Evolutionary conservation across 108 stramenopile genomes (phyloP).

Genomic region (Parietichytrium sp.): DNA sequence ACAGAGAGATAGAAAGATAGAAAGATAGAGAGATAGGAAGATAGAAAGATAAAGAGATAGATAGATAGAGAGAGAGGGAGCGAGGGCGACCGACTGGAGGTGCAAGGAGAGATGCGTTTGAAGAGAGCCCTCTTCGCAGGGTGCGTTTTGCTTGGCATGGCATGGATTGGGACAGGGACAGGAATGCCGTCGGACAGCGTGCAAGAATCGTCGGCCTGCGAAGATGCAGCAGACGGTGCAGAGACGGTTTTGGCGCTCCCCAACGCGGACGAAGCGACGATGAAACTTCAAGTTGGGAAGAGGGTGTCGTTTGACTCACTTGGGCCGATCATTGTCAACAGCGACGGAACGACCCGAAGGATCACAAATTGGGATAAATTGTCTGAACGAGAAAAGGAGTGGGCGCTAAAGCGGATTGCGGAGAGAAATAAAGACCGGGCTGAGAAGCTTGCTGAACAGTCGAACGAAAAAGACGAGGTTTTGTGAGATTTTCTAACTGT

Average conservation of each 20-base stretch:
- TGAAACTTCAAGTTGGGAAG: not conserved
- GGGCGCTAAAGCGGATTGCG: not conserved
- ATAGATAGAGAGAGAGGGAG: no score
- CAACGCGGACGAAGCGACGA: not conserved
- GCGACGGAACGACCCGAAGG: slow-evolving; percentile 1
- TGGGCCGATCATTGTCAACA: slow-evolving; percentile 20
- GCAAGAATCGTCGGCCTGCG: no score
- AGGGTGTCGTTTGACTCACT: not conserved
- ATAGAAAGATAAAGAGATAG: no score
- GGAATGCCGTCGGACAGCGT: no score
- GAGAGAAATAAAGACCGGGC: slow-evolving; percentile 8
- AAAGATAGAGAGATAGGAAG: no score
- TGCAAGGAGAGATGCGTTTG: no score
- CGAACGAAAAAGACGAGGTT: not conserved
- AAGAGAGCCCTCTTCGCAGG: no score
- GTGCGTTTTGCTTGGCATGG: no score
- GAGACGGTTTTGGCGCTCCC: not conserved
- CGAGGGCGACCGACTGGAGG: no score
- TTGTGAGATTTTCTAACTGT: no score
- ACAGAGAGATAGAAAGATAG: no score
- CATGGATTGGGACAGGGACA: no score
- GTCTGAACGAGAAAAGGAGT: not conserved
- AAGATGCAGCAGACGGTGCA: not conserved
- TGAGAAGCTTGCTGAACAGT: not conserved
- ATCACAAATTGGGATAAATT: slow-evolving; percentile 35